phyloP scores from a whole-genome alignment of 2,329 filamentous ascomycete genomes.

The Fusarium odoratissimum region DNA sequence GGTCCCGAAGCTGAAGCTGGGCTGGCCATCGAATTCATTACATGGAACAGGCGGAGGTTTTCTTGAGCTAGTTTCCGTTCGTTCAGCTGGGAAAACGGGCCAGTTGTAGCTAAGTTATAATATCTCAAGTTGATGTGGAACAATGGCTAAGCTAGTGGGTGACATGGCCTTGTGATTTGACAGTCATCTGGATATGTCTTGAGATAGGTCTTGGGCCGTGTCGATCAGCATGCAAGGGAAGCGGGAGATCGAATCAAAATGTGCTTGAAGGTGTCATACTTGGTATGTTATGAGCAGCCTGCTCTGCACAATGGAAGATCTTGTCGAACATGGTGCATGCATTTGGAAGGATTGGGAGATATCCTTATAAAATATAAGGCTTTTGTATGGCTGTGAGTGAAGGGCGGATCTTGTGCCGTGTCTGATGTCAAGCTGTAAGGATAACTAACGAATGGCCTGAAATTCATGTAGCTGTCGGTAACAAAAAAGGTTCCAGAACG shows the following conservation, averaged over 20 bases:
- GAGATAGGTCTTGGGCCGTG: conserved; percentile 12
- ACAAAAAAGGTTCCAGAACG: not conserved
- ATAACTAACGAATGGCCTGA: not conserved
- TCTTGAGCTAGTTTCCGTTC: not conserved
- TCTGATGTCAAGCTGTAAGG: not conserved
- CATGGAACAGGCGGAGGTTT: conserved; percentile 1
- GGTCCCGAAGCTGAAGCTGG: conserved; percentile 5
- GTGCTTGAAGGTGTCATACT: conserved; percentile 1
- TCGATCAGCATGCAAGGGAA: conserved; percentile 37
- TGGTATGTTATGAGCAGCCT: conserved; percentile 8
- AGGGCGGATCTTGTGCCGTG: not conserved
- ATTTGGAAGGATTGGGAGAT: not conserved
- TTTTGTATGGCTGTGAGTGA: not conserved
- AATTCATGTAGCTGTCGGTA: not conserved
- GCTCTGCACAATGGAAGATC: not conserved
- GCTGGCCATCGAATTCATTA: not conserved
- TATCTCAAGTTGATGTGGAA: conserved; percentile 1
- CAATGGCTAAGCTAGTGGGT: not conserved
- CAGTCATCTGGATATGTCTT: conserved; percentile 9
- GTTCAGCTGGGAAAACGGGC: conserved; percentile 15
- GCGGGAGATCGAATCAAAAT: conserved; percentile 6
- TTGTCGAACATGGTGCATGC: not conserved
- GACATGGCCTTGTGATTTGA: conserved; percentile 27
- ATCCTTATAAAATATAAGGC: not conserved
- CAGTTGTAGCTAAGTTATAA: not conserved